Percentiles rank a stretch among this genome's conserved stretches.
Conservation (phyloP, 371 early-diverging fungal species). For the Capillidium heterosporum region DNA sequence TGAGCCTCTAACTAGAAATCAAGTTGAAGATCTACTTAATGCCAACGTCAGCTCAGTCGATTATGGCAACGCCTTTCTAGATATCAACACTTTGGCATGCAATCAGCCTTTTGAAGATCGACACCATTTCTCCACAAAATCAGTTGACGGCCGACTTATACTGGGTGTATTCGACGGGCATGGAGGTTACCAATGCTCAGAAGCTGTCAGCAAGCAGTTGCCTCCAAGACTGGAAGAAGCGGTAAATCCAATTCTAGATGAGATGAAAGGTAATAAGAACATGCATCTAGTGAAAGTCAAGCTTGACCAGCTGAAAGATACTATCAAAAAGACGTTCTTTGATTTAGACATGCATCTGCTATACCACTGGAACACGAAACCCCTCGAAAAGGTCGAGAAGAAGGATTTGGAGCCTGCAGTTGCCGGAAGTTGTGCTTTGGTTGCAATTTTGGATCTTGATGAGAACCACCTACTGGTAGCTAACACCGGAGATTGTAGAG, state of each 20-base stretch:
- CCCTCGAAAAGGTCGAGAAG: conserved; percentile 14
- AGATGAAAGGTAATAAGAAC: conserved; percentile 5
- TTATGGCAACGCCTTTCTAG: too few species aligned
- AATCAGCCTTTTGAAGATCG: conserved; percentile 37
- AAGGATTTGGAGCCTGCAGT: conserved; percentile 29
- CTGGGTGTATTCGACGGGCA: conserved; percentile 46
- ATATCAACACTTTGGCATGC: conserved; percentile 28
- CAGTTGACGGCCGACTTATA: conserved; percentile 15
- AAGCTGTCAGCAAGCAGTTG: conserved; percentile 21
- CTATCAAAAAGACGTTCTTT: conserved; percentile 28
- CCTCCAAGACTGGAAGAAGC: conserved; percentile 12
- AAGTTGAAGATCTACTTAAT: too few species aligned
- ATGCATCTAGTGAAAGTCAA: conserved; percentile 3
- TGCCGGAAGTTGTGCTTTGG: conserved; percentile 58
- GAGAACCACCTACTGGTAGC: conserved; percentile 47
- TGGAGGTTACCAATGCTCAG: conserved; percentile 28
- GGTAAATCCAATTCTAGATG: conserved; percentile 9
- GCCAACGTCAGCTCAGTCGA: too few species aligned
- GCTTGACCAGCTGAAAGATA: conserved; percentile 10
- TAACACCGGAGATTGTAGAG: conserved; percentile 55
- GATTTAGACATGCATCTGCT: conserved; percentile 35
- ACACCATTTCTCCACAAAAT: conserved; percentile 11
- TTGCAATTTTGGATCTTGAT: conserved; percentile 48
- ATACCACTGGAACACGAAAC: conserved; percentile 16
- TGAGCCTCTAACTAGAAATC: too few species aligned